Evolutionary conservation across 345 rosid genomes (phyloP).

Genomic region (Lagerstroemia speciosa): DNA sequence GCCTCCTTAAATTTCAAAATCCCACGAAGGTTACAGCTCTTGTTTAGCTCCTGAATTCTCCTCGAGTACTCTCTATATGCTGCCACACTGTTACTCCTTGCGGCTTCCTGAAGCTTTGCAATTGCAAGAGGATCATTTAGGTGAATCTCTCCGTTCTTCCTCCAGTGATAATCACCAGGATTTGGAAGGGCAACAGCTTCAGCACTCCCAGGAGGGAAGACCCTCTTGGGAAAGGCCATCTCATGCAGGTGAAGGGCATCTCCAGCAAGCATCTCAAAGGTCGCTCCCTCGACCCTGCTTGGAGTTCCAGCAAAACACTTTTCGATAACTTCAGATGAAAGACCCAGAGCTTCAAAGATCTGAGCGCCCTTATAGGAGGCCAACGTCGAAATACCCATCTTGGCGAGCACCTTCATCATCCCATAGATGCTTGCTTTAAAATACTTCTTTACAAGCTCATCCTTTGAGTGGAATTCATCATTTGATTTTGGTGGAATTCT

Average conservation of each 20-base stretch:
- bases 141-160: constrained; percentile 95
- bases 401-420: constrained; percentile 99
- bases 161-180: constrained; percentile 98
- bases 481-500: constrained; percentile 83
- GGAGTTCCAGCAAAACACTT: constrained; percentile 99
- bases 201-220: constrained; percentile 84
- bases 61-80: constrained; percentile 94
- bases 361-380: constrained; percentile 99
- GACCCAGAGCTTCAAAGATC: constrained; percentile 97
- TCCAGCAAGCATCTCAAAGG: constrained; percentile 93
- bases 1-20: constrained; percentile 74
- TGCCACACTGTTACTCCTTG: constrained; percentile 78
- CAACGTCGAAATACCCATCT: constrained; percentile 97
- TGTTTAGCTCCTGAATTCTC: constrained; percentile 84
- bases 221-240: constrained; percentile 73
- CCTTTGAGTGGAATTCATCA: constrained; percentile 78
- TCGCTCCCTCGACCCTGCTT: constrained; percentile 97
- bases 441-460: constrained; percentile 79
- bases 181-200: constrained; percentile 87
- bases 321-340: constrained; percentile 89
- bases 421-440: constrained; percentile 98
- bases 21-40: constrained; percentile 86
- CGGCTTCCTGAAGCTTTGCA: constrained; percentile 91
- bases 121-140: constrained; percentile 97
- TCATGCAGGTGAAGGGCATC: constrained; percentile 84